phyloP scores from a whole-genome alignment of 1,284 basidiomycete genomes.

The Moesziomyces sp. region DNA sequence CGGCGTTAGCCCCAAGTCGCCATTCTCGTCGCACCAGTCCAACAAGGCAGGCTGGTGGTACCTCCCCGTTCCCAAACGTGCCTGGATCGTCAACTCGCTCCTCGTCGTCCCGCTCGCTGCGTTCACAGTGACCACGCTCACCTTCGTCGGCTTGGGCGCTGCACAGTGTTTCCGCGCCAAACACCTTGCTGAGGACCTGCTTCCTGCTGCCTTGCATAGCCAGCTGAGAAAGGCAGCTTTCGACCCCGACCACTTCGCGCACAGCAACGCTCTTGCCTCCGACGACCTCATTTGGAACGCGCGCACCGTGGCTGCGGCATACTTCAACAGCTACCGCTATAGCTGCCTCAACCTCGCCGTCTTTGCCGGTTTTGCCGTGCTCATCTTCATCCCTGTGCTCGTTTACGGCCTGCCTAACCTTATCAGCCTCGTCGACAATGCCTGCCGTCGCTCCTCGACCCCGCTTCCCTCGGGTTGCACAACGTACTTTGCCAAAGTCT shows the following conservation, averaged over 20 bases:
- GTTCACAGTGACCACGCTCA: constrained; percentile 7
- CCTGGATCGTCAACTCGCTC: constrained; percentile 3
- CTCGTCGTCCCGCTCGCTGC: constrained; percentile 14
- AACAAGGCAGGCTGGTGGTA: constrained; percentile 3
- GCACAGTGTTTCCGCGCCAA: constrained; percentile 12
- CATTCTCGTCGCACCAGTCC: background rate
- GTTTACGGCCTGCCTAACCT: constrained; percentile 17
- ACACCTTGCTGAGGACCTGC: background rate
- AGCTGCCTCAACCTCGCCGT: constrained; percentile 9
- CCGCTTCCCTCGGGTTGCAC: constrained; percentile 6
- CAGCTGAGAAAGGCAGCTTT: background rate
- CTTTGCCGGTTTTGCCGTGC: constrained; percentile 5
- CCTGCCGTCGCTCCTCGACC: constrained; percentile 2
- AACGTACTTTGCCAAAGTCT: constrained; percentile 1
- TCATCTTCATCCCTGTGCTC: background rate
- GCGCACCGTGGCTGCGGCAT: constrained; percentile 5
- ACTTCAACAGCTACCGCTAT: constrained; percentile 6
- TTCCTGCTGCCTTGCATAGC: background rate
- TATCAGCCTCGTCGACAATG: constrained; percentile 12
- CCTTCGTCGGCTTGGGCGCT: constrained; percentile 2
- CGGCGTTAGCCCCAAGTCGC: constrained; percentile 18
- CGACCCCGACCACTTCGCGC: background rate
- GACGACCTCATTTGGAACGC: constrained; percentile 24
- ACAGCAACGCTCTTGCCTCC: constrained; percentile 1
- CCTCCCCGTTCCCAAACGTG: constrained; percentile 3